Evolutionary conservation across 176 grass and related monocot genomes (phyloP).

Genomic region (Rhynchospora breviuscula): DNA sequence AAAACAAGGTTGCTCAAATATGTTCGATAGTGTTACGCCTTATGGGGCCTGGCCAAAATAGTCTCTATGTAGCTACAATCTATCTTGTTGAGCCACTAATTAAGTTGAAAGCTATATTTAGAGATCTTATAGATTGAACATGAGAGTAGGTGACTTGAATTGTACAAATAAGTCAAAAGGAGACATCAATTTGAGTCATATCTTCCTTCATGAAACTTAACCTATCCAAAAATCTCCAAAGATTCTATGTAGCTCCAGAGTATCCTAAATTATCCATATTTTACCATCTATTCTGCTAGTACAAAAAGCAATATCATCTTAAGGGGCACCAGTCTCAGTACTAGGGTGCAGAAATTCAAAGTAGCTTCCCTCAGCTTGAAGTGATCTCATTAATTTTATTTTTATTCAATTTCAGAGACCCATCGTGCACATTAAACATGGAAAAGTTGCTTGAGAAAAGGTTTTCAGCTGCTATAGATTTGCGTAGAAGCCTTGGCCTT

Average conservation of each 20-base stretch:
- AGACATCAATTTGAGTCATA: no score
- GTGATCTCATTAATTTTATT: not conserved
- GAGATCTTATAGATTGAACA: not conserved
- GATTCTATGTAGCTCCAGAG: not conserved
- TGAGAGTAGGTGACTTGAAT: not conserved
- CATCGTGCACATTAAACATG: constrained; percentile 67
- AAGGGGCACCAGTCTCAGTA: not conserved
- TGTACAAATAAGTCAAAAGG: not conserved
- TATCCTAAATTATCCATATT: not conserved
- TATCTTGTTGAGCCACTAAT: not conserved
- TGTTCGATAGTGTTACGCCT: no score
- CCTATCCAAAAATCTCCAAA: not conserved
- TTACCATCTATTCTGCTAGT: not conserved
- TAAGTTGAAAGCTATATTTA: not conserved
- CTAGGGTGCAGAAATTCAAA: not conserved
- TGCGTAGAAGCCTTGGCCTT: constrained; percentile 54
- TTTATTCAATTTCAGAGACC: constrained; percentile 46
- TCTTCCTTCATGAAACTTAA: not conserved
- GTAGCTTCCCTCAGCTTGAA: not conserved
- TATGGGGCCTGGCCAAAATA: not conserved
- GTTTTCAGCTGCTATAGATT: constrained; percentile 53
- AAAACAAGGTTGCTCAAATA: no score
- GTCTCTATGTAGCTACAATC: not conserved
- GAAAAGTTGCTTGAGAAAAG: constrained; percentile 81
- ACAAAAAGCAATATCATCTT: not conserved